Base-by-base conservation (phyloP, 495 filamentous ascomycete genomes). In the Xylaria grammica region DNA sequence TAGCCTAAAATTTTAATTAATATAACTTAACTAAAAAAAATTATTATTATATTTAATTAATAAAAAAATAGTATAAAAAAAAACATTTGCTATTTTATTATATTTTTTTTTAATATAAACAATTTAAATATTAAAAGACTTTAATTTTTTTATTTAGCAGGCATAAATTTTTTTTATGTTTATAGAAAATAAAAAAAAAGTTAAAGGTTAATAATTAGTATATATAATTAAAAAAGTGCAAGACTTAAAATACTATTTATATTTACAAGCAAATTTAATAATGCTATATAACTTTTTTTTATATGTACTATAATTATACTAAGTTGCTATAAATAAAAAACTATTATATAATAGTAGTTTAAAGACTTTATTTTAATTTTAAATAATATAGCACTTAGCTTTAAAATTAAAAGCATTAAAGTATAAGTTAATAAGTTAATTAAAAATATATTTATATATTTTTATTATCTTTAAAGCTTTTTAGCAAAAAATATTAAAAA, bases 91-190 rank as follows among this genome's bases (percentile, higher is more conserved):
- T 48, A 26, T 26, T 15, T 17, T 49, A 24, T 61, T 51, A 11
- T 45, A 45, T 20, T 20, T 19, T n/a, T n/a, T 34, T 9, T 58
- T 58, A 6, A 36, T 38, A 42, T 15, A 58, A 5, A 48, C 20
- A 48, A 61, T 45, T 24, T 52, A 49, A 62, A 62, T 51, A 62
- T 20, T 59, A 5, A 24, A 22, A 11, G n/a, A 49, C n/a, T 36
- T 36, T 36, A 36, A 36, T 36, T 36, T 11, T 36, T 36, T 36
- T 6, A 36, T 11, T 6, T 36, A 22, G 19, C 24, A 7, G 15
- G 24, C 10, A 10, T 51, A 46, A 48, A 52, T 20, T 9, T 30
- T 15, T 48, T 26, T 26, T 29, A 48, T 30, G 22, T 30, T 26
- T 1, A 26, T 20, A 22, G 48, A 3, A 6, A 7, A 40, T 59